Evolutionary conservation across 768 basidiomycete species (phyloP), one percentile per base, ranked within the genome.

Genomic region (Lactarius quietus): DNA sequence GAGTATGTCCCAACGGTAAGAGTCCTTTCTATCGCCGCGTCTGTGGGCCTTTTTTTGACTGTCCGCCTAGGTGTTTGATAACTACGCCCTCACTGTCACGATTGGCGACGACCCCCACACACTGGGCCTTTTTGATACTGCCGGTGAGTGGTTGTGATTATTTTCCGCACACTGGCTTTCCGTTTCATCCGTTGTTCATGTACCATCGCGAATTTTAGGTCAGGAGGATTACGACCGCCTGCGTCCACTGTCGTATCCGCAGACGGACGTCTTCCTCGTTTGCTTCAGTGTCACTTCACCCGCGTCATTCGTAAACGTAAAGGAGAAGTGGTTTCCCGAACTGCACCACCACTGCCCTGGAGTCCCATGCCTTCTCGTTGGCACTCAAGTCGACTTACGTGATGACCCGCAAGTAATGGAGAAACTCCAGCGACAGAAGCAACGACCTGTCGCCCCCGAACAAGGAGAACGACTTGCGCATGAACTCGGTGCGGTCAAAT

Each of bases 261-360:
- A 99, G 80, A 99, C 97, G 66, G 97, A 99, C 74, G 97, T 98
- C 64, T 98, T 99, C 85, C 84, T 99, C 64, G 96, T 99, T 71
- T 99, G 97, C 80, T 99, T 98, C 84, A 95, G 93, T 74, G 97
- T 99, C 72, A 98, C 96, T 48, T 95, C 92, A 12, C 97, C 96
- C 4, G 96, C 97, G 33, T 96, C 94, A 57, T 99, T 98, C 75
- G 97, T 98, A 79, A 98, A 99, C 89, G 96, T 99, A 73, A 98
- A 97, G 85, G 97, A 99, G 80, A 99, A 99, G 77, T 99, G 97
- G 97, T 97, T 98, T 85, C 97, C 97, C 6, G 97, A 99, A 81
- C 96, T 99, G 61, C 95, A 95, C 76, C 97, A 98, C 76, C 97
- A 99, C 75, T 99, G 97, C 83, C 97, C 97, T 18, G 96, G 97